Evolutionary conservation across 495 filamentous ascomycete species (phyloP), one percentile per base, ranked within the genome.

Genomic region (Xylaria nigripes): DNA sequence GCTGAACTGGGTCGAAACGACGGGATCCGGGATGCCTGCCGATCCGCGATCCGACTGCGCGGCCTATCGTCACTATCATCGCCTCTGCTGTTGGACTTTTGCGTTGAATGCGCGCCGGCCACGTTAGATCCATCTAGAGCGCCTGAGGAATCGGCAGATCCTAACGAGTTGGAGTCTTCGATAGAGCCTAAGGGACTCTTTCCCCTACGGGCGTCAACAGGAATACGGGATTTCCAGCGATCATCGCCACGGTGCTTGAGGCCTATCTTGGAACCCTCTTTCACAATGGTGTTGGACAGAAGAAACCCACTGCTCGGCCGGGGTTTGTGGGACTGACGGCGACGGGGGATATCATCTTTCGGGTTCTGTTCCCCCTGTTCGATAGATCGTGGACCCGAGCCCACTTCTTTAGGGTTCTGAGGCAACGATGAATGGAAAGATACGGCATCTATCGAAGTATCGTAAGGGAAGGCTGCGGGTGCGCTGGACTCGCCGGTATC

Each of bases 241-340:
- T 57, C 59, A 55, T 61, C 64, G 21, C 55, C 58, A 29, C 55
- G 59, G n/a, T 48, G 45, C 22, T 45, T 29, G 22, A 57, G 42
- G 1, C 15, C 49, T 15, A 32, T 38, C 46, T 60, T 59, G n/a
- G 55, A 34, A 16, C 41, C 30, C 45, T 65, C 57, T 38, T 56
- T 57, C 21, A 60, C 52, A 27, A 70, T 27, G n/a, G 63, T 51
- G 30, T 74, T 73, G 16, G 70, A 51, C 8, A 77, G 72, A 43
- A 77, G 69, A 50, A 77, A 77, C 9, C 66, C 71, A 24, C 74
- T 70, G 58, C 65, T 69, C 13, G 73, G 62, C 16, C 73, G 64
- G 29, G 68, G 65, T 57, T 72, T 76, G 50, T 74, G 66, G 48
- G 66, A 29, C 44, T 68, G 68, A 40, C 55, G 62, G 48, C 55